Percentiles rank a stretch among this genome's conserved stretches.
Evolutionary conservation across 208 protist species (phyloP).

Genomic region (Leishmania amazonensis): DNA sequence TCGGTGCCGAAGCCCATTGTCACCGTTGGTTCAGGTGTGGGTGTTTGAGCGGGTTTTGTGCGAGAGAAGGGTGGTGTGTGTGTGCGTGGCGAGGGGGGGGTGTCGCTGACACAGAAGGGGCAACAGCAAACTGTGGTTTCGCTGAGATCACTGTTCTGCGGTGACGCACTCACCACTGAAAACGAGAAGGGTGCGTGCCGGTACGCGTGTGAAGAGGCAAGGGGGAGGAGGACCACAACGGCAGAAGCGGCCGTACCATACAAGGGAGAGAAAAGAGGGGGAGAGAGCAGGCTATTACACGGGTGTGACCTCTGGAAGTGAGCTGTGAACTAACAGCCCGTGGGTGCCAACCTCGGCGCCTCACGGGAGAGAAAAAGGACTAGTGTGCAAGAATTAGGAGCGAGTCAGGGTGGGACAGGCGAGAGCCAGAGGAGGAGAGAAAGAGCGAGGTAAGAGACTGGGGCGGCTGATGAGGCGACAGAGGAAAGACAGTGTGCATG

Average conservation of each 20-base stretch:
- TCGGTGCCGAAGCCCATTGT: slow-evolving; percentile 24
- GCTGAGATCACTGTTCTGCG: not conserved
- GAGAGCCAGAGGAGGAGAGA: not conserved
- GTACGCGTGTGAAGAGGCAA: not conserved
- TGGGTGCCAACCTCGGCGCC: not conserved
- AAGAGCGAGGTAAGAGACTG: not conserved
- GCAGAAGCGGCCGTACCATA: not conserved
- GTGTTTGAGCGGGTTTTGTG: not conserved
- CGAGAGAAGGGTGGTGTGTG: not conserved
- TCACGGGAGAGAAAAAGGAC: not conserved
- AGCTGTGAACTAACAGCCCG: not conserved
- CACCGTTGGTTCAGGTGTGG: too few species aligned
- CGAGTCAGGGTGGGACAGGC: not conserved
- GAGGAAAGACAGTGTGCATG: not conserved
- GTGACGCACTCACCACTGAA: not conserved
- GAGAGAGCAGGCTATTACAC: not conserved
- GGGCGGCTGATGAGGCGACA: not conserved
- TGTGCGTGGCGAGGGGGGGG: not conserved
- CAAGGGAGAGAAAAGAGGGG: not conserved
- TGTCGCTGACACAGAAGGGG: not conserved
- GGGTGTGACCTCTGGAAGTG: not conserved
- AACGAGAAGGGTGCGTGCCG: not conserved
- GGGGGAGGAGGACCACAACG: not conserved
- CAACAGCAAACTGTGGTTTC: not conserved
- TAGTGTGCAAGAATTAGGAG: not conserved